Evolutionary conservation across 352 stramenopile species (phyloP).

Genomic region (Bremia lactucae): DNA sequence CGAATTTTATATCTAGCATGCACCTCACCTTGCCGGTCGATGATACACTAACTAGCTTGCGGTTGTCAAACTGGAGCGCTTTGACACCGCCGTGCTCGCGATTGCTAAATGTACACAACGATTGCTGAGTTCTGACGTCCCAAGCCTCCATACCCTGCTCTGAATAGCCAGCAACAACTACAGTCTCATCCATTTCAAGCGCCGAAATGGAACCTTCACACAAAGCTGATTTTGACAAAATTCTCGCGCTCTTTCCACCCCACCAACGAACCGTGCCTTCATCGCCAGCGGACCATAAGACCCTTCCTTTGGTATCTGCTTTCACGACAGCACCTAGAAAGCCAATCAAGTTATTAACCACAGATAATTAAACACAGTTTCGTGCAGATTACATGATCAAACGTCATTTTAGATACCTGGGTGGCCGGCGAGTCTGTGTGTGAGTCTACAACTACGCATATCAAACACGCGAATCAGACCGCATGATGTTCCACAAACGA

Average conservation of each 20-base stretch:
- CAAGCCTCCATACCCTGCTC: constrained; percentile 81
- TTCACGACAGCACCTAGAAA: constrained; percentile 75
- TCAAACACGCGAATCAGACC: constrained; percentile 85
- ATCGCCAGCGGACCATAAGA: constrained; percentile 75
- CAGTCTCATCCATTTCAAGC: constrained; percentile 84
- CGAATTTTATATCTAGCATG: neutral
- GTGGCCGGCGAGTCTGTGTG: constrained; percentile 72
- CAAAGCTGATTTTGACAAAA: constrained; percentile 72
- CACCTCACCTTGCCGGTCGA: constrained; percentile 47
- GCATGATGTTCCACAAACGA: constrained; percentile 79
- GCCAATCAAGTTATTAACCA: too few species aligned
- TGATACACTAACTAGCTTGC: constrained; percentile 79
- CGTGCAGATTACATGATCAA: too few species aligned
- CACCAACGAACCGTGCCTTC: constrained; percentile 82
- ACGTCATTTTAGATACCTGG: constrained; percentile 36
- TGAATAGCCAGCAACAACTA: constrained; percentile 76
- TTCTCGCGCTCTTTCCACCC: constrained; percentile 81
- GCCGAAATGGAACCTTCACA: constrained; percentile 65
- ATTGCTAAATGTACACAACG: constrained; percentile 78
- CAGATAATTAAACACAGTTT: too few species aligned
- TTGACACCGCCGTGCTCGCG: constrained; percentile 55
- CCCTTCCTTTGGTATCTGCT: constrained; percentile 74
- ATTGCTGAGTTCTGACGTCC: constrained; percentile 82
- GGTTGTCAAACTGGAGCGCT: constrained; percentile 76
- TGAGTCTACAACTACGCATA: constrained; percentile 63